phyloP scores from a whole-genome alignment of 352 stramenopile species.

The Pythium aquatile region DNA sequence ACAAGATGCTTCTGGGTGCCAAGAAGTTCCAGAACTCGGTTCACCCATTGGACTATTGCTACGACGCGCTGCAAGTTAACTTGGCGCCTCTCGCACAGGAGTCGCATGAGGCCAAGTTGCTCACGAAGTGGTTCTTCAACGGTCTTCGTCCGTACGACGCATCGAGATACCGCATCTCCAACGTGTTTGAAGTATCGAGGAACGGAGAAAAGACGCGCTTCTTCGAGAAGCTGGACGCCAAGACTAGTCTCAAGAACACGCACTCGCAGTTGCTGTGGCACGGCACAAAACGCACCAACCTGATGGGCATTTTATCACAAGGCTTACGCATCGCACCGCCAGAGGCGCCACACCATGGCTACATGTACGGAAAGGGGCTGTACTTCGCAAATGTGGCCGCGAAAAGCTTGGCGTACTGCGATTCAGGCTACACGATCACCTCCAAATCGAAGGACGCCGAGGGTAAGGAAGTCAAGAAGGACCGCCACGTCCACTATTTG shows the following conservation, averaged over 20 bases:
- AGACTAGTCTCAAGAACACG: constrained; percentile 33
- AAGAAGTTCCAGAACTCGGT: constrained; percentile 37
- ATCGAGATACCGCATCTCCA: constrained; percentile 50
- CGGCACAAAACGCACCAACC: constrained; percentile 76
- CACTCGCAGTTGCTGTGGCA: constrained; percentile 82
- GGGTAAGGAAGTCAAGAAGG: constrained; percentile 41
- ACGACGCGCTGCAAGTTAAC: constrained; percentile 68
- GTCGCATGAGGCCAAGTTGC: constrained; percentile 40
- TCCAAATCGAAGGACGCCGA: constrained; percentile 29
- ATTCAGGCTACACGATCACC: constrained; percentile 47
- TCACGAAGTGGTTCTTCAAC: constrained; percentile 65
- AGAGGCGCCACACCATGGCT: constrained; percentile 78
- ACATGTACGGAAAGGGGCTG: constrained; percentile 82
- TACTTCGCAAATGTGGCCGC: constrained; percentile 81
- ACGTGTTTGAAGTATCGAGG: constrained; percentile 64
- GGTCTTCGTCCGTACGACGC: constrained; percentile 34
- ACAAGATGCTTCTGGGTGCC: constrained; percentile 72
- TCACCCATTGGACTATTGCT: constrained; percentile 81
- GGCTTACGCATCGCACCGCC: constrained; percentile 84
- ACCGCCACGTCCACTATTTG: constrained; percentile 62
- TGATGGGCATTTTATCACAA: constrained; percentile 85
- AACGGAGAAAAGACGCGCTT: constrained; percentile 57
- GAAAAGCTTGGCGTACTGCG: constrained; percentile 82
- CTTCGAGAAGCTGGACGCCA: constrained; percentile 36
- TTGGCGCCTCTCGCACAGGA: constrained; percentile 32